Evolutionary conservation across 2,329 filamentous ascomycete species (phyloP).

Genomic region (Pseudogymnoascus sp.): DNA sequence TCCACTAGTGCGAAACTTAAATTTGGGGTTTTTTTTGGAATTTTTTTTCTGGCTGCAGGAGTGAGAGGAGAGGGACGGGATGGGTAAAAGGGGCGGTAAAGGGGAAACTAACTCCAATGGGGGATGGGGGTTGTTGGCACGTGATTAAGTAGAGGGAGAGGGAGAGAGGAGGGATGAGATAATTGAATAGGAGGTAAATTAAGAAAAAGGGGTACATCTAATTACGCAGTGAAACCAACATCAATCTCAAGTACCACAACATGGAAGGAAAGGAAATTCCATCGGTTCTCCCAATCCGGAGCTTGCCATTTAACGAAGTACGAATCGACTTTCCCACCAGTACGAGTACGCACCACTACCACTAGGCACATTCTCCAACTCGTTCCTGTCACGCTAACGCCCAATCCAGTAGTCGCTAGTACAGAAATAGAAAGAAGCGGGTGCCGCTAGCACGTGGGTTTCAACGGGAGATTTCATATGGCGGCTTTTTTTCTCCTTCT

Average conservation of each 20-base stretch:
- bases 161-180: background rate
- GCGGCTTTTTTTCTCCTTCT: slow-evolving; percentile 2
- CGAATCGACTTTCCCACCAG: no score
- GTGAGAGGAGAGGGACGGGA: background rate
- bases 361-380: background rate
- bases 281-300: background rate
- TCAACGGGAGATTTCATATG: slow-evolving; percentile 7
- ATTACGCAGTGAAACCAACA: background rate
- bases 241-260: background rate
- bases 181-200: background rate
- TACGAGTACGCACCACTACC: no score
- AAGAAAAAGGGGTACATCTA: background rate
- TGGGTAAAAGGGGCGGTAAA: background rate
- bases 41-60: background rate
- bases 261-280: background rate
- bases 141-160: background rate
- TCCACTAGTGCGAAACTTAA: slow-evolving; percentile 7
- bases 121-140: background rate
- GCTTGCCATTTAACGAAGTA: background rate
- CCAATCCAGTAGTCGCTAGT: background rate
- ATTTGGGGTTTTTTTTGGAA: background rate
- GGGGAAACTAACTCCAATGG: background rate
- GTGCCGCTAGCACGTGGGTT: slow-evolving; percentile 1
- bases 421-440: background rate
- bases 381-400: background rate